Conservation (phyloP, 257 asterid species). For the Lycium ferocissimum region DNA sequence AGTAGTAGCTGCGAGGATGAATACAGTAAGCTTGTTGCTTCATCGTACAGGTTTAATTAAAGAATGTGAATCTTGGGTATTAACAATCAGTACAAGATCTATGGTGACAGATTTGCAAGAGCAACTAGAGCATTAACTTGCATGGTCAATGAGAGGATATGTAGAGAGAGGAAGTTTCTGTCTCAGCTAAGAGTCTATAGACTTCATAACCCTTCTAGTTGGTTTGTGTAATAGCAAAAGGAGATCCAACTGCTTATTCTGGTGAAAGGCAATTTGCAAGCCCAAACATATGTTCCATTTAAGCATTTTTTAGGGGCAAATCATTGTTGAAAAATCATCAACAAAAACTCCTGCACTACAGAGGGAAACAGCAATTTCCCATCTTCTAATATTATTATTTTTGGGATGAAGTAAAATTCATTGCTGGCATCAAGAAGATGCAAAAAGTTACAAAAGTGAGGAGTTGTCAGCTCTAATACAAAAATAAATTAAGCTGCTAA, state of each 20-base stretch:
- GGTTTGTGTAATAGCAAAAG: not conserved
- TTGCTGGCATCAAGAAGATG: not conserved
- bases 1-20: slow-evolving; percentile 17
- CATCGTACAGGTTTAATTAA: not conserved
- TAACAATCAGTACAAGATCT: not conserved
- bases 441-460: not conserved
- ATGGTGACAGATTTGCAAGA: not conserved
- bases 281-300: not conserved
- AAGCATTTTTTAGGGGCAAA: slow-evolving; percentile 13
- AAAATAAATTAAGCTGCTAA: not conserved
- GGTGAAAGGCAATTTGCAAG: slow-evolving; percentile 17
- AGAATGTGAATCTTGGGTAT: not conserved
- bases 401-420: no score
- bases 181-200: not conserved
- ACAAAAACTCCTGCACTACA: not conserved
- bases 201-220: not conserved
- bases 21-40: slow-evolving; percentile 19
- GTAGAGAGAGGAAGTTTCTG: not conserved
- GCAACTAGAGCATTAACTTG: not conserved
- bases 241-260: not conserved
- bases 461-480: not conserved
- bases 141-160: not conserved
- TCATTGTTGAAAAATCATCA: slow-evolving; percentile 16
- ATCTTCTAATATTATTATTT: not conserved
- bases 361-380: not conserved